phyloP scores from a whole-genome alignment of 2,329 filamentous ascomycete genomes.

The Hypomyces rosellus region DNA sequence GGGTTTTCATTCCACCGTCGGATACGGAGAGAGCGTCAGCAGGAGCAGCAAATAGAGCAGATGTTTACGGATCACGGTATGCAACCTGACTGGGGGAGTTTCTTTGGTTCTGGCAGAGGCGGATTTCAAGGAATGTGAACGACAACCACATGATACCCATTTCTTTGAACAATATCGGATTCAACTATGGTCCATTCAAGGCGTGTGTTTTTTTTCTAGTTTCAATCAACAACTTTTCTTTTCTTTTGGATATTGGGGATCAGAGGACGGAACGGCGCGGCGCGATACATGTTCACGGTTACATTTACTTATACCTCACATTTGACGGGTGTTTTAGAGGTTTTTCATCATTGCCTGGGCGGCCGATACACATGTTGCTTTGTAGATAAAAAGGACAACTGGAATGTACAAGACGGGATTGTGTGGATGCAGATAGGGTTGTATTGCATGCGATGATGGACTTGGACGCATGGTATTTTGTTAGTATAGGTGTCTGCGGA shows the following conservation, averaged over 20 bases:
- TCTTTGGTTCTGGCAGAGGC: slow-evolving; percentile 39
- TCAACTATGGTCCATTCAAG: slow-evolving; percentile 2
- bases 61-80: slow-evolving; percentile 43
- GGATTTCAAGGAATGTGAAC: slow-evolving; percentile 38
- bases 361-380: neutral
- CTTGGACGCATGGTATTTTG: no score
- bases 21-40: slow-evolving; percentile 21
- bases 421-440: no score
- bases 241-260: slow-evolving; percentile 4
- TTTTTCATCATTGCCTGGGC: neutral
- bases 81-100: slow-evolving; percentile 40
- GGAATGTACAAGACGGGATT: slow-evolving; percentile 3
- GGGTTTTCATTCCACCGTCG: slow-evolving; percentile 23
- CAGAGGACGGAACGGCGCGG: neutral
- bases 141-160: slow-evolving; percentile 34
- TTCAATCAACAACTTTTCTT: neutral
- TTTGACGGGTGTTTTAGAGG: slow-evolving; percentile 8
- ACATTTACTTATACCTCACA: slow-evolving; percentile 4
- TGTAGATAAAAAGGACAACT: neutral
- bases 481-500: no score
- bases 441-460: no score
- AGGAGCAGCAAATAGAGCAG: slow-evolving; percentile 40
- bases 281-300: slow-evolving; percentile 1
- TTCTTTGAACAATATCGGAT: slow-evolving; percentile 24
- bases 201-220: neutral